phyloP scores from a whole-genome alignment of 2,329 filamentous ascomycete genomes.

The Alternaria ventricosa region DNA sequence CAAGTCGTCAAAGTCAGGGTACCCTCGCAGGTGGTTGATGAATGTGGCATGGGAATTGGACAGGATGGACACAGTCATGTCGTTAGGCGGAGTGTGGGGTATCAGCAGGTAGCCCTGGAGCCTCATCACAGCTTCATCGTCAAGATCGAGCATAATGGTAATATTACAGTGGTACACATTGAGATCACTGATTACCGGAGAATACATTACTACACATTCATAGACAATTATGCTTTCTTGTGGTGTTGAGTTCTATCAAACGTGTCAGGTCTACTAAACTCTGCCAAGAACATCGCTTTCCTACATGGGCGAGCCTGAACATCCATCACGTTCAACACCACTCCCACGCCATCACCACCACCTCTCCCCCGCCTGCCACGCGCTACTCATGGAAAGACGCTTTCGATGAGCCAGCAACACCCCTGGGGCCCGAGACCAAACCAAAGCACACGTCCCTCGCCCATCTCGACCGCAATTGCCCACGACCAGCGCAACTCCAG shows the following conservation, averaged over 20 bases:
- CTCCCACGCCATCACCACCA: constrained; percentile 24
- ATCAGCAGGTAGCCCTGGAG: not conserved
- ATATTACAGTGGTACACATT: too few species aligned
- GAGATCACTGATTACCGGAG: too few species aligned
- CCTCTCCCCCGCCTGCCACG: constrained; percentile 34
- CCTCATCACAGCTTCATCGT: not conserved
- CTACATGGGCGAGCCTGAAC: constrained; percentile 10
- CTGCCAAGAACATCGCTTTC: constrained; percentile 17
- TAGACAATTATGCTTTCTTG: too few species aligned
- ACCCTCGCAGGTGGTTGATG: not conserved
- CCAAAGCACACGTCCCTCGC: constrained; percentile 63
- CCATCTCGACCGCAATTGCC: constrained; percentile 59
- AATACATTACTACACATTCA: too few species aligned
- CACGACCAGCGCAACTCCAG: constrained; percentile 51
- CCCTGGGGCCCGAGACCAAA: constrained; percentile 64
- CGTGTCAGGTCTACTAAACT: constrained; percentile 11
- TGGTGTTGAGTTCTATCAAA: not conserved
- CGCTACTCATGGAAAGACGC: constrained; percentile 51
- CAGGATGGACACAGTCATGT: not conserved
- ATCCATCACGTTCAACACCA: constrained; percentile 8
- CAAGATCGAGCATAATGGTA: not conserved
- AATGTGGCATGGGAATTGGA: not conserved
- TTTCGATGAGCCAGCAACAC: constrained; percentile 61
- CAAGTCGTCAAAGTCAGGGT: not conserved
- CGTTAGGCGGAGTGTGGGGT: not conserved